Evolutionary conservation across 2,329 filamentous ascomycete species (phyloP), one percentile per base, ranked within the genome.

Genomic region (Hymenoscyphus occultus): DNA sequence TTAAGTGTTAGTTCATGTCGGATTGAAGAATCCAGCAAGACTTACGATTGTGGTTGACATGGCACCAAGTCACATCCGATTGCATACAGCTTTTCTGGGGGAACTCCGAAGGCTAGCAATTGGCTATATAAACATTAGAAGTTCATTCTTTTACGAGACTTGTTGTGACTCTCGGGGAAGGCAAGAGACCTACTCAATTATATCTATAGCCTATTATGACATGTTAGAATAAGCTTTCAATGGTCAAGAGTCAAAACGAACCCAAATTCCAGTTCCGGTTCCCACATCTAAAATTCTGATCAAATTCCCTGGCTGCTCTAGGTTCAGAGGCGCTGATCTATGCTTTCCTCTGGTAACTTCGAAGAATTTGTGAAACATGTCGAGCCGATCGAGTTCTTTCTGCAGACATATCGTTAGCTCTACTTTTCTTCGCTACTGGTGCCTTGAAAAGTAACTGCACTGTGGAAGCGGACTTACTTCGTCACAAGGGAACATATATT

Each of bases 211-310:
- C 61, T 62, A 57, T 28, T 6, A 45, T 3, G 5, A 14, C 10
- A 51, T 48, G 42, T 61, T n/a, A 61, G 59, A 12, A 35, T 35
- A 35, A 39, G 9, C 5, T 13, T 22, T 14, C 7, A 16, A 6
- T 28, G 9, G 5, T 40, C 13, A 28, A 39, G n/a, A 14, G 10
- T 51, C 32, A 28, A 42, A 42, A 42, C 61, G 48, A 22, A 62
- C 61, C 94, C 94, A 98, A 67, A 96, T 94, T 48, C 92, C 93
- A 0, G 92, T 96, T 22, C 93, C 94, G 68, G 90, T 93, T 54
- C 93, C 94, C 62, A 97, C 75, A 72, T 90, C 87, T 54, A 90
- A 74, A 59, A 90, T 81, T 60, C 79, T 51, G 77, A 1, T 78
- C 45, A 78, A 9, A 68, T 71, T 19, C 56, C 48, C 73, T 68